Conservation (phyloP, 345 rosid species). For the Corymbia maculata region DNA sequence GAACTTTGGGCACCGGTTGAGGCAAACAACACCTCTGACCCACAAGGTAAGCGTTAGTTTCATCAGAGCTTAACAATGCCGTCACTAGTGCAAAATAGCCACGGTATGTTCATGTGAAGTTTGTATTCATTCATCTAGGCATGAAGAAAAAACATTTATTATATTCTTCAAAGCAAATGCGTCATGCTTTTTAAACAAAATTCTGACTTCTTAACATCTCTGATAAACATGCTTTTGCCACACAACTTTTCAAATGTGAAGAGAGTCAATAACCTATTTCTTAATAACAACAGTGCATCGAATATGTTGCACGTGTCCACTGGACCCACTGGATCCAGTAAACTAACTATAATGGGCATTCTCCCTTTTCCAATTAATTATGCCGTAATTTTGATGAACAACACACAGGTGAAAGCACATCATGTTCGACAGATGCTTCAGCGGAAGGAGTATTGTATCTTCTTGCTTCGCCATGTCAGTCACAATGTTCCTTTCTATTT, state of each 20-base stretch:
- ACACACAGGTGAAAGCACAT: not conserved
- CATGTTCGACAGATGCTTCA: not conserved
- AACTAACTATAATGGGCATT: not conserved
- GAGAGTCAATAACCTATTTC: not conserved
- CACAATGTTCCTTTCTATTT: not conserved
- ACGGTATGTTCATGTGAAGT: not conserved
- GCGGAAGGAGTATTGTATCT: rapidly evolving
- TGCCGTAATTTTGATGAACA: not conserved
- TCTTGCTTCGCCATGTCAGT: rapidly evolving
- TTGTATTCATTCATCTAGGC: not conserved
- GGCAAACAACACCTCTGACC: not conserved
- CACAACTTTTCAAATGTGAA: not conserved
- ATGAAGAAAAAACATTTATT: not conserved
- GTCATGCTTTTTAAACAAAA: no score
- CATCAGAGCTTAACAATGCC: not conserved
- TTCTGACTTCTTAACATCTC: not conserved
- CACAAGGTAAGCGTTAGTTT: no score
- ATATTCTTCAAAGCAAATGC: not conserved
- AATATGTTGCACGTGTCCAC: not conserved
- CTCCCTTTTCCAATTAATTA: not conserved
- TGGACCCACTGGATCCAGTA: not conserved
- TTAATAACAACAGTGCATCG: not conserved
- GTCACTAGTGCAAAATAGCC: not conserved
- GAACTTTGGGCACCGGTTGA: no score
- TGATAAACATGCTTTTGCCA: not conserved